Evolutionary conservation across 371 early-diverging fungal species (phyloP), one percentile per base, ranked within the genome.

Genomic region (Umbelopsis sp.): DNA sequence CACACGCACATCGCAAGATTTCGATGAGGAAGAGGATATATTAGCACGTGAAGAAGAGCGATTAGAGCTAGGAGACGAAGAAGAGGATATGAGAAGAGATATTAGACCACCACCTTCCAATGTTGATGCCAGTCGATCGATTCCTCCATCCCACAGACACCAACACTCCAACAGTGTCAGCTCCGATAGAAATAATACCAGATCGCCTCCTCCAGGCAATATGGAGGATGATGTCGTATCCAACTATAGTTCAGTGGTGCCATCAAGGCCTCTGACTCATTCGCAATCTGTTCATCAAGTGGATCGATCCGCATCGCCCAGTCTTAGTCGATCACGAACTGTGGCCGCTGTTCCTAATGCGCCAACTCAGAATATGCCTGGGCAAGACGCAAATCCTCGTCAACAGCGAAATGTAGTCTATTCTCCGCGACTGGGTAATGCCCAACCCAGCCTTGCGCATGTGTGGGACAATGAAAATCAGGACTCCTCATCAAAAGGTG

Each of bases 181-280:
- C 29, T 12, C 10, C 22, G 52, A 57, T 35, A 35, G 18, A 32
- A 35, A 29, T 18, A 32, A 57, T 35, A 11, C 57, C 35, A 53
- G 53, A 29, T 53, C 25, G 29, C 53, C 22, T 25, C 20, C 5
- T 29, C 10, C 22, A 3, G 29, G 25, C 29, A 57, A 35, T 8
- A 18, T 35, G 22, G 57, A 57, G 10, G 75, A 77, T 29, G 78
- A 77, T 70, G 20, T 71, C 20, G 78, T 77, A 3, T 77, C 78
- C 18, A 69, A 77, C 63, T 77, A 77, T 50, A 74, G 75, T 50
- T 67, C 75, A 3, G 68, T 74, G 20, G 69, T 72, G 44, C 65
- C 57, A 57, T 35, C 57, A 29, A 57, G 57, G 12, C 18, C 57
- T 6, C 32, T 57, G 29, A 32, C 32, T 18, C 57, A 57, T 18